Evolutionary conservation across 768 basidiomycete genomes (phyloP).

Genomic region (Pleurotus salmoneostramineus): DNA sequence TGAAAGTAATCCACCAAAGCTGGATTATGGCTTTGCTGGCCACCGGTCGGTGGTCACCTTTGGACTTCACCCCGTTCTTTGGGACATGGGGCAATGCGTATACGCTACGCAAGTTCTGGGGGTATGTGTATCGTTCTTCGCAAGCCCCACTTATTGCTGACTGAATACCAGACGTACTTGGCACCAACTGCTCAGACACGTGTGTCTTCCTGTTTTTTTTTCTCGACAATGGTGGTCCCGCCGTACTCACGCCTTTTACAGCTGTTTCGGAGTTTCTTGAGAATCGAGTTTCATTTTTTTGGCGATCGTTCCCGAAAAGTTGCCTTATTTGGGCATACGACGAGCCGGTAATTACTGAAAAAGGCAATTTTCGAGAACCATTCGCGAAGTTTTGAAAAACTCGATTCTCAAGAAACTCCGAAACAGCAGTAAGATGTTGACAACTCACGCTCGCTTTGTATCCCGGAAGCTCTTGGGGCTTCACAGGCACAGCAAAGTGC

Average conservation of each 20-base stretch:
- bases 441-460: background rate
- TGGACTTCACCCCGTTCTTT: conserved; percentile 23
- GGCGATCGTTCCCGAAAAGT: no score
- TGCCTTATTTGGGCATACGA: no score
- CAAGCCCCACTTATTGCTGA: background rate
- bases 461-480: conserved; percentile 14
- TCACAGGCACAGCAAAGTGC: conserved; percentile 15
- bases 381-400: background rate
- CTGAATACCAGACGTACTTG: conserved; percentile 19
- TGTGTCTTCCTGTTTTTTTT: conserved; percentile 11
- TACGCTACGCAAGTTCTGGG: conserved; percentile 28
- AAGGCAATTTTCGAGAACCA: no score
- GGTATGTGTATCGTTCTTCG: conserved; percentile 14
- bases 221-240: no score
- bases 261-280: no score
- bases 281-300: background rate
- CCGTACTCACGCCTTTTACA: no score
- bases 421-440: background rate
- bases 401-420: no score
- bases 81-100: conserved; percentile 24
- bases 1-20: background rate
- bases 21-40: background rate
- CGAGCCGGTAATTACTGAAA: no score
- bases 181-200: conserved; percentile 26
- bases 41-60: conserved; percentile 5